phyloP scores from a whole-genome alignment of 495 filamentous ascomycete species.

The Apiosordaria backusii region DNA sequence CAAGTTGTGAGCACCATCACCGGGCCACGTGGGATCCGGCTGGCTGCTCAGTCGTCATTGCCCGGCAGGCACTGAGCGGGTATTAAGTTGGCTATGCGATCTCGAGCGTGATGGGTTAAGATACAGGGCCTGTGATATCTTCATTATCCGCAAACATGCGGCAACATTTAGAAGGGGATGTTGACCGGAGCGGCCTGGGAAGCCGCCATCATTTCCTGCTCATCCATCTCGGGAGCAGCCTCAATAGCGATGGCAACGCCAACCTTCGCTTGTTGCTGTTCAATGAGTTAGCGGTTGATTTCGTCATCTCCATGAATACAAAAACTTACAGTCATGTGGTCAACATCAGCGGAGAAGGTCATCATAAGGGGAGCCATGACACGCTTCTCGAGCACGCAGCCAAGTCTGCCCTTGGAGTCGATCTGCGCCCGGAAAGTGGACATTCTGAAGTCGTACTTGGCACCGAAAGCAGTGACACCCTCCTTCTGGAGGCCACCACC shows the following conservation, averaged over 20 bases:
- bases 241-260: slow-evolving; percentile 94
- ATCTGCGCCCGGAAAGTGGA: slow-evolving; percentile 94
- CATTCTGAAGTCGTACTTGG: slow-evolving; percentile 96
- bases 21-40: neutral
- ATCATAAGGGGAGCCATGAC: slow-evolving; percentile 85
- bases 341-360: slow-evolving; percentile 95
- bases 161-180: slow-evolving; percentile 52
- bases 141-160: neutral
- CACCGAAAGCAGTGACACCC: slow-evolving; percentile 84
- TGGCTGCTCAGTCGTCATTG: neutral
- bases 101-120: neutral
- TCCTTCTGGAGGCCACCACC: slow-evolving; percentile 72
- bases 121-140: neutral
- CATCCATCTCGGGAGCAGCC: slow-evolving; percentile 80
- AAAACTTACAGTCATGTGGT: slow-evolving; percentile 82
- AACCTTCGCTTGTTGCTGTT: slow-evolving; percentile 88
- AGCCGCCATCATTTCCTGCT: slow-evolving; percentile 64
- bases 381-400: slow-evolving; percentile 90
- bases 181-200: slow-evolving; percentile 41
- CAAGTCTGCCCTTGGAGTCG: slow-evolving; percentile 89
- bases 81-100: neutral
- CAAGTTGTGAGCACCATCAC: neutral
- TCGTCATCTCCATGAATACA: neutral
- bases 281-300: slow-evolving; percentile 21
- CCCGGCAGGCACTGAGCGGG: neutral